Evolutionary conservation across 2,329 filamentous ascomycete species (phyloP), one percentile per base, ranked within the genome.

Genomic region (Hypoxylon sp.): DNA sequence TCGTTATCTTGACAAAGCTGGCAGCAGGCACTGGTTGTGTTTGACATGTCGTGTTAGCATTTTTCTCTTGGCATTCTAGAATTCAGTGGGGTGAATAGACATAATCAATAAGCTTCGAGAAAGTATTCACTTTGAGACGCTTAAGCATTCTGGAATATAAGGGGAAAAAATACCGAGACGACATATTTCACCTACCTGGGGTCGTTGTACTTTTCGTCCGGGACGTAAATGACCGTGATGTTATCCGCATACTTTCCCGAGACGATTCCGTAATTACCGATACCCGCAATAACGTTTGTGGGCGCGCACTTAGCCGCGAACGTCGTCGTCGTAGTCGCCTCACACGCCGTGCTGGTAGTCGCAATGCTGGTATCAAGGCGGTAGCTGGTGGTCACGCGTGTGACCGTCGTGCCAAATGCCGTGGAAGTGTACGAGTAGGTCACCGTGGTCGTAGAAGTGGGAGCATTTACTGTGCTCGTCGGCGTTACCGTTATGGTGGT

Each of bases 401-500:
- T 63, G 19, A 62, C 43, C 1, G 63, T 70, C 13, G 52, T 51
- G 2, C 13, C 53, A 30, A 50, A 65, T 1, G 13, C 30, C 10
- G 62, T 59, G 6, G 20, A 20, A 15, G 41, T 59, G n/a, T 43
- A 56, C 11, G 20, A 19, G 20, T 20, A 30, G 6, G 15, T 28
- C 15, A 48, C 44, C 22, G 24, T 28, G n/a, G 7, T 20, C 17
- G 37, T 59, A 3, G 58, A 57, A 8, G 69, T 73, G n/a, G 55
- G 56, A 17, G 65, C 50, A 24, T 44, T 15, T 41, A 77, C 74
- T 17, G 71, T 76, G 10, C 56, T 77, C 1, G 74, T 76, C 1
- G 72, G 70, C 2, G 77, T 79, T 6, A 74, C 71, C 1, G 75
- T 77, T 5, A 68, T 47, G 10, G 62, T 78, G 6, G 71, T 75